These are phyloP conservation scores for Xylariaceae sp. DNA, from an alignment of 2,329 filamentous ascomycete genomes.

Conservation along the genomic window DNA sequence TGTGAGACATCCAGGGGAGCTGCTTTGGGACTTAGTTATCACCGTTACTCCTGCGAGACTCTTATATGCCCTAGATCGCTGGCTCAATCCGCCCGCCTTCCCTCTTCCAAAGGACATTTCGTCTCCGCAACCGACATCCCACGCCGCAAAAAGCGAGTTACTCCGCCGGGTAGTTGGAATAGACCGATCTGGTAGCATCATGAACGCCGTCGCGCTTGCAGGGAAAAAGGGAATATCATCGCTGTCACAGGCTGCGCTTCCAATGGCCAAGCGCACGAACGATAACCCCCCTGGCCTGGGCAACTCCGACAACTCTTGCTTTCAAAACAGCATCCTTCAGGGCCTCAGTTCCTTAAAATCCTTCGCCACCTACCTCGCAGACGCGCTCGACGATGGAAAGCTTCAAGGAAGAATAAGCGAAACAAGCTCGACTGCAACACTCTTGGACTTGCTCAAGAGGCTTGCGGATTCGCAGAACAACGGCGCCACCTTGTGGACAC, in stretches of 20 bases:
- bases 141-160: slow-evolving; percentile 58
- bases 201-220: slow-evolving; percentile 53
- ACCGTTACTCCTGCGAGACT: slow-evolving; percentile 50
- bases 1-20: slow-evolving; percentile 36
- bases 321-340: slow-evolving; percentile 93
- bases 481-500: slow-evolving; percentile 76
- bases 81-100: slow-evolving; percentile 44
- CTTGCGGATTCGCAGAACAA: slow-evolving; percentile 66
- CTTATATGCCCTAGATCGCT: slow-evolving; percentile 52
- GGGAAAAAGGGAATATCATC: slow-evolving; percentile 51
- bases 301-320: slow-evolving; percentile 94
- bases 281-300: slow-evolving; percentile 64
- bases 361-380: slow-evolving; percentile 60
- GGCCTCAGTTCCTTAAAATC: slow-evolving; percentile 70
- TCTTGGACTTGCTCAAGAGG: slow-evolving; percentile 62
- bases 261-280: slow-evolving; percentile 37
- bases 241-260: slow-evolving; percentile 41
- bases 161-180: slow-evolving; percentile 59
- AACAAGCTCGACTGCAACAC: slow-evolving; percentile 39
- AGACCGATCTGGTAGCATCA: slow-evolving; percentile 46
- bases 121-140: slow-evolving; percentile 35
- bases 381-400: slow-evolving; percentile 29
- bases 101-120: slow-evolving; percentile 33
- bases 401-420: slow-evolving; percentile 23
- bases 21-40: slow-evolving; percentile 58